Evolutionary conservation across 176 grass and related monocot genomes (phyloP), one percentile per base, ranked within the genome.

Genomic region (Guadua angustifolia): DNA sequence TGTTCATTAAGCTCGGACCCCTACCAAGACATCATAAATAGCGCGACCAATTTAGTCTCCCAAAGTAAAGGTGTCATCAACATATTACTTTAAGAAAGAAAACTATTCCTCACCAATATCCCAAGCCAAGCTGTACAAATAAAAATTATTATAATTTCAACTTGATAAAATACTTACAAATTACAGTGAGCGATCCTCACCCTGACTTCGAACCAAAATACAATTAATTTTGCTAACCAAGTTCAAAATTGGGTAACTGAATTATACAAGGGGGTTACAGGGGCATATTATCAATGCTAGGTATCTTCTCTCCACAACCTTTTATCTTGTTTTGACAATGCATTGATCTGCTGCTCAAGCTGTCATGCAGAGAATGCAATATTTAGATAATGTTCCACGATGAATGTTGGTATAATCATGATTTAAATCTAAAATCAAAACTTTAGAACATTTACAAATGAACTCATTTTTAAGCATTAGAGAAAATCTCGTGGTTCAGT

Each of bases 311-410:
- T 64, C 78, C 42, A 72, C 9, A 24, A 77, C 52, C 81, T 85
- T 75, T 84, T 80, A n/a, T 89, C 89, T n/a, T 80, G 90, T 76
- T 82, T 91, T 4, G 74, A 88, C 64, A 94, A 86, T n/a, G 77
- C 76, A 49, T 72, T 86, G 75, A 97, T 97, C 77, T 89, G 86
- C 69, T 90, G 88, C 83, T 94, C 90, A 25, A 94, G 74, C 94
- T 97, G 83, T 80, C 60, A 88, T 57, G 70, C 7, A 47, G 47
- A 73, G 35, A 69, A 83, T 56, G 21, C 21, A 50, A 75, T 50
- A 9, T 57, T 78, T 45, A 66, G 24, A 57, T 26, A 51, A 15
- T 22, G 17, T 79, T 38, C 13, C 19, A 61, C 4, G 1, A 26
- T 7, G 5, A 21, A 79, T 45, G 67, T 40, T 58, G 9, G 10